Conservation (phyloP, 345 rosid genomes). For the Lepidium africanum region DNA sequence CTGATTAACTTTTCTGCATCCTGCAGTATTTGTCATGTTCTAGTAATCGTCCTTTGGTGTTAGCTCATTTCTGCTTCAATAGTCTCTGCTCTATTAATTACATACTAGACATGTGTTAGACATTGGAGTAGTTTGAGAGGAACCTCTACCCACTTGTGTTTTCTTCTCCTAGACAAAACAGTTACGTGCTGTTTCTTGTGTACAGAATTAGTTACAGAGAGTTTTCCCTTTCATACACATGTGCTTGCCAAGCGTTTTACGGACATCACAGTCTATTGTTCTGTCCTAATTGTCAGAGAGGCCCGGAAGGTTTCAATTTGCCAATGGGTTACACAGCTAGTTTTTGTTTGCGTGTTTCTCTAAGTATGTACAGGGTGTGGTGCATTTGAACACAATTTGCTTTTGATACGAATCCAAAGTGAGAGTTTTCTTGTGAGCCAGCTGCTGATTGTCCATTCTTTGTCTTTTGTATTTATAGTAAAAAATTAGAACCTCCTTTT, state of each 20-base stretch:
- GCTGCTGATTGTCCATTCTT: conserved; percentile 12
- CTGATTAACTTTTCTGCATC: not conserved
- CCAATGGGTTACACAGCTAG: conserved; percentile 26
- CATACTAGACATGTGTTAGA: conserved; percentile 13
- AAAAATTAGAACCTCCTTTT: not conserved
- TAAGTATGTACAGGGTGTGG: not conserved
- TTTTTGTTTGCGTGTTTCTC: conserved; percentile 14
- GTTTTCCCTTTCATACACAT: conserved; percentile 27
- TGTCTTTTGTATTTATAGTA: conserved; percentile 1
- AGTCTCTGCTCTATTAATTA: not conserved
- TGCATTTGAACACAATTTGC: conserved; percentile 1
- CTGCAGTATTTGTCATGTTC: not conserved
- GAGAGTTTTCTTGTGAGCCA: conserved; percentile 5
- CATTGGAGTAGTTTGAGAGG: conserved; percentile 18
- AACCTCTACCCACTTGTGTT: conserved; percentile 15
- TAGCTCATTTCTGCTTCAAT: not conserved
- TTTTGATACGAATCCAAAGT: not conserved
- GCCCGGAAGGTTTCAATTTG: conserved; percentile 30
- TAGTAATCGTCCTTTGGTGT: not conserved
- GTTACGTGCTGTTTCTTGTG: conserved; percentile 10
- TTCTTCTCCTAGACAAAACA: conserved; percentile 18
- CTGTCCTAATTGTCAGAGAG: conserved; percentile 37
- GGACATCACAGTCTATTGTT: conserved; percentile 26
- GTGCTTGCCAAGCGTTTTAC: conserved; percentile 26
- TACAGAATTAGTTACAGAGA: conserved; percentile 3